Conservation (phyloP, 306 rosid genomes). For the Mimosa bimucronata region DNA sequence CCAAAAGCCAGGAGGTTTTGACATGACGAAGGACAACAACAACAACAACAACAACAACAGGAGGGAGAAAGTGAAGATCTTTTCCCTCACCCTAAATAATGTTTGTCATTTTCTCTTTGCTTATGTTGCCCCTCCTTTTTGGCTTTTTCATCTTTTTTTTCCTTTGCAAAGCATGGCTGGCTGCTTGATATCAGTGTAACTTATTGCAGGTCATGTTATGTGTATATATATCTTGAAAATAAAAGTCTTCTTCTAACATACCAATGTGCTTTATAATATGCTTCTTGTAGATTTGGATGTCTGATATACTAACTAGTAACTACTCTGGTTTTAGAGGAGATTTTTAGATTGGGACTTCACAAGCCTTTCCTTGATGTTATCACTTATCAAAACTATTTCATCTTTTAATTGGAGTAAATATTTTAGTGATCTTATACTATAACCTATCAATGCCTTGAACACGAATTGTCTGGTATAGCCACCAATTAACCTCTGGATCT, state of each 20-base stretch:
- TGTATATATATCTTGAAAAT: conserved; percentile 14
- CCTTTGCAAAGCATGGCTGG: conserved; percentile 32
- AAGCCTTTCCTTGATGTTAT: background rate
- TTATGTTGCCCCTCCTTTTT: conserved; percentile 19
- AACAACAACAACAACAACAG: background rate
- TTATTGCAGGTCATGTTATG: conserved; percentile 35
- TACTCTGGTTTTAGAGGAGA: conserved; percentile 15
- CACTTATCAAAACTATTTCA: background rate
- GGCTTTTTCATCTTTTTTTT: background rate
- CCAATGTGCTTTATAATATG: conserved; percentile 14
- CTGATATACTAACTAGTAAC: conserved; percentile 9
- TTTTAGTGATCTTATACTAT: conserved; percentile 11
- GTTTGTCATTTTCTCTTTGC: conserved; percentile 30
- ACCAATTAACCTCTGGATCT: conserved; percentile 23
- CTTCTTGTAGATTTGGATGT: conserved; percentile 37
- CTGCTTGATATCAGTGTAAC: conserved; percentile 39
- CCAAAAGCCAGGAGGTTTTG: conserved; percentile 70
- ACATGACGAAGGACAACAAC: conserved; percentile 42
- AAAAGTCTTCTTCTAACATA: conserved; percentile 30
- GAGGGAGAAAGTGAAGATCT: conserved; percentile 22
- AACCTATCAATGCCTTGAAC: conserved; percentile 5
- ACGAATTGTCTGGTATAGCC: background rate
- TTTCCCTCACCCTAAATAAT: conserved; percentile 37
- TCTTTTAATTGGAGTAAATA: background rate
- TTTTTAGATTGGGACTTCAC: background rate